phyloP scores from a whole-genome alignment of 2,329 filamentous ascomycete genomes.

The Penicillium sp. region DNA sequence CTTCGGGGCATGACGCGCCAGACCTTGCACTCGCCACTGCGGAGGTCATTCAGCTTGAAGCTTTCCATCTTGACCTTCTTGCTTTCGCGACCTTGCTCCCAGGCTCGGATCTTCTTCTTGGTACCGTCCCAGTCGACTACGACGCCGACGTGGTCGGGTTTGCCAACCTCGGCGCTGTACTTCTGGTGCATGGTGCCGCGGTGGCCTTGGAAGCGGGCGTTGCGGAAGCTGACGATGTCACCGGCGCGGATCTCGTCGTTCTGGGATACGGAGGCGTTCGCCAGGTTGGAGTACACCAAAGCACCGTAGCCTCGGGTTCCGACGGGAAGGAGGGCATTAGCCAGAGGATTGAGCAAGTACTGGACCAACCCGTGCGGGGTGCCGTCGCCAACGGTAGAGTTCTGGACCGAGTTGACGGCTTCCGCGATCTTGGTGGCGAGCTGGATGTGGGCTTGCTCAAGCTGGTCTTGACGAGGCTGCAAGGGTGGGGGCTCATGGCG shows the following conservation, averaged over 20 bases:
- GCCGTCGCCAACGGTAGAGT: conserved; percentile 80
- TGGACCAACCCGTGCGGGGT: conserved; percentile 74
- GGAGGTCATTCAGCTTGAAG: conserved; percentile 87
- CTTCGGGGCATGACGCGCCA: conserved; percentile 91
- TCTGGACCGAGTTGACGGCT: conserved; percentile 70
- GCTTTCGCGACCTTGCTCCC: conserved; percentile 92
- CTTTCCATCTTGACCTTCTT: conserved; percentile 93
- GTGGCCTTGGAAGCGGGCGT: conserved; percentile 92
- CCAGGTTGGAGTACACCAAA: conserved; percentile 90
- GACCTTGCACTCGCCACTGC: conserved; percentile 92
- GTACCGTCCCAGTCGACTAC: conserved; percentile 98
- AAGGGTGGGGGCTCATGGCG: conserved; percentile 82
- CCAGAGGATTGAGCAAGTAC: conserved; percentile 73
- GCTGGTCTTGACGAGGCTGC: conserved; percentile 83
- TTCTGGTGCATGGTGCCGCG: conserved; percentile 94
- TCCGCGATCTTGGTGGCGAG: conserved; percentile 79
- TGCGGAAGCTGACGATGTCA: conserved; percentile 90
- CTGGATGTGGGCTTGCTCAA: conserved; percentile 79
- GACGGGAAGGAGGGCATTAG: conserved; percentile 75
- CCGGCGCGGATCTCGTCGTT: conserved; percentile 91
- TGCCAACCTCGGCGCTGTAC: conserved; percentile 85
- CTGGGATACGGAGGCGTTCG: conserved; percentile 87
- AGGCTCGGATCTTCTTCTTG: conserved; percentile 94
- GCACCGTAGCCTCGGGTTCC: conserved; percentile 90
- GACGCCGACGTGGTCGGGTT: conserved; percentile 82